These are phyloP conservation scores for Rhinocladiella mackenziei DNA, from an alignment of 2,329 filamentous ascomycete genomes.

Conservation along the genomic window DNA sequence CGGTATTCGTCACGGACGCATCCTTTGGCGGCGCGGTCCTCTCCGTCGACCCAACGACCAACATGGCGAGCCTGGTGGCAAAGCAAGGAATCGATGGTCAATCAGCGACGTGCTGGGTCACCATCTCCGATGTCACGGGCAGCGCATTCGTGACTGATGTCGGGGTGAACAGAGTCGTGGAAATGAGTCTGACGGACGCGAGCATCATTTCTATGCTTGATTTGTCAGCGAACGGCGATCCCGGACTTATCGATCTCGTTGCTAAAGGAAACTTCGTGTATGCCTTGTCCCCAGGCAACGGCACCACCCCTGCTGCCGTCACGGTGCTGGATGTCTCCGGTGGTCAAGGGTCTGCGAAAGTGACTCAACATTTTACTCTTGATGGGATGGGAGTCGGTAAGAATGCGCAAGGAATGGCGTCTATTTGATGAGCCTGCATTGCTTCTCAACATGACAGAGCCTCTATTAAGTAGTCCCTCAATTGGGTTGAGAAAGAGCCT, in stretches of 20 bases:
- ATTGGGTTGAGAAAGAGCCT: no score
- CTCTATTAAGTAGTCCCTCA: no score
- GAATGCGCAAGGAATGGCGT: constrained; percentile 38
- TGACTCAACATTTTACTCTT: constrained; percentile 40
- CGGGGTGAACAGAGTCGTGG: constrained; percentile 50
- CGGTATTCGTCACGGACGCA: constrained; percentile 56
- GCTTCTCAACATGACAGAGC: no score
- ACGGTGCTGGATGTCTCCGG: constrained; percentile 41
- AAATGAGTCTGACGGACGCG: constrained; percentile 52
- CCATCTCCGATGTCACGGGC: constrained; percentile 47
- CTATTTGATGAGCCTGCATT: no score
- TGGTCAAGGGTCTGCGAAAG: constrained; percentile 32
- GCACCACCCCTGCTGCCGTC: constrained; percentile 36
- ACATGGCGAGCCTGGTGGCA: constrained; percentile 35
- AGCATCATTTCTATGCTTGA: constrained; percentile 45
- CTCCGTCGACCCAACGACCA: constrained; percentile 36
- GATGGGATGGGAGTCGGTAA: constrained; percentile 28
- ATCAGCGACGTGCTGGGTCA: constrained; percentile 56
- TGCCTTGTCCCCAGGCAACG: constrained; percentile 54
- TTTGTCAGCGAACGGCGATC: constrained; percentile 45
- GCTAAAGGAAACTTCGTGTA: constrained; percentile 56
- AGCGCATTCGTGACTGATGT: constrained; percentile 59
- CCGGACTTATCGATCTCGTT: constrained; percentile 54
- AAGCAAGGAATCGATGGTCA: constrained; percentile 47
- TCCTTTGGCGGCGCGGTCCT: constrained; percentile 55